Evolutionary conservation across 2,329 filamentous ascomycete species (phyloP).

Genomic region (Hypoxylon sp.): DNA sequence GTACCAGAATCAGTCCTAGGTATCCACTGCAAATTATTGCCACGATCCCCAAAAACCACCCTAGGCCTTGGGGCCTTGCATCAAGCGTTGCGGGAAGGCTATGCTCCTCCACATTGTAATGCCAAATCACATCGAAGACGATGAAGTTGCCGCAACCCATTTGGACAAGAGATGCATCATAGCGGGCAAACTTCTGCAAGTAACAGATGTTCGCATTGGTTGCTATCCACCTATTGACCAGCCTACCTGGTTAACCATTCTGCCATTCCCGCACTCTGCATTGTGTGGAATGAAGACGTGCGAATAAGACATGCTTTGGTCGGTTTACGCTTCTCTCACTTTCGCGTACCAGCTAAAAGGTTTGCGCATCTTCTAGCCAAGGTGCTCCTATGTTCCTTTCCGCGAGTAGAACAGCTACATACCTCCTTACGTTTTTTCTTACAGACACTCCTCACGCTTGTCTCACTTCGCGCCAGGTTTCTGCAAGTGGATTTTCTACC

Average conservation of each 20-base stretch:
- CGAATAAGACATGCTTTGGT: slow-evolving; percentile 13
- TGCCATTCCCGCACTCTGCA: slow-evolving; percentile 28
- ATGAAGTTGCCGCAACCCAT: slow-evolving; percentile 34
- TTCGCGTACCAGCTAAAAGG: slow-evolving; percentile 4
- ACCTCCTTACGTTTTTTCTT: slow-evolving; percentile 22
- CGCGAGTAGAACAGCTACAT: slow-evolving; percentile 15
- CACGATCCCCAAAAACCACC: slow-evolving; percentile 37
- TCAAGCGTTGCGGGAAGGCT: slow-evolving; percentile 41
- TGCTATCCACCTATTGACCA: slow-evolving; percentile 12
- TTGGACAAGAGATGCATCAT: slow-evolving; percentile 37
- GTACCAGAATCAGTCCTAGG: neutral
- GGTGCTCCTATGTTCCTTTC: slow-evolving; percentile 17
- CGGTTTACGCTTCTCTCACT: neutral
- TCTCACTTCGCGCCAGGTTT: slow-evolving; percentile 36
- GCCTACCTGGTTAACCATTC: slow-evolving; percentile 15
- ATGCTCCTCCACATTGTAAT: slow-evolving; percentile 38
- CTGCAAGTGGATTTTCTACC: neutral
- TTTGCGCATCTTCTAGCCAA: slow-evolving; percentile 13
- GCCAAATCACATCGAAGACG: slow-evolving; percentile 39
- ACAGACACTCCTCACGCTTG: slow-evolving; percentile 32
- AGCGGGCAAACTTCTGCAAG: slow-evolving; percentile 39
- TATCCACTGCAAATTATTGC: slow-evolving; percentile 22
- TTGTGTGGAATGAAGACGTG: slow-evolving; percentile 22
- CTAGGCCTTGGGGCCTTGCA: slow-evolving; percentile 39
- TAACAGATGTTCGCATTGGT: slow-evolving; percentile 39